Evolutionary conservation across 176 grass and related monocot species (phyloP).

Genomic region (Chloris gayana): DNA sequence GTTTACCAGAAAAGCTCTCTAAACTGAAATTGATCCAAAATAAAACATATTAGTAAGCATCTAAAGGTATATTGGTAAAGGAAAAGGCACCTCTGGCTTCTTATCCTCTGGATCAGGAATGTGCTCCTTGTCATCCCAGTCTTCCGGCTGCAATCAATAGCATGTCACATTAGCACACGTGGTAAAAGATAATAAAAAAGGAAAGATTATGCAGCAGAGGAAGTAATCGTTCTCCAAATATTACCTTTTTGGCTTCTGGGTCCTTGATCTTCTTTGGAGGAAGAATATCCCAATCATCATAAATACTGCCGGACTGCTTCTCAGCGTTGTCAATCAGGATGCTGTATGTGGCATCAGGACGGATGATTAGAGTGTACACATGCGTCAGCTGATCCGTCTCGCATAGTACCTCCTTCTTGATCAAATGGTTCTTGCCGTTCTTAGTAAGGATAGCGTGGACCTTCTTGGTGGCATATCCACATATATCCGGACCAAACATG

Average conservation of each 20-base stretch:
- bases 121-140: slow-evolving; percentile 96
- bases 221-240: neutral
- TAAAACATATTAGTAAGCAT: too few relatives aligned
- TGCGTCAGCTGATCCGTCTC: slow-evolving; percentile 77
- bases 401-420: slow-evolving; percentile 62
- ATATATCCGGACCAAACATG: slow-evolving; percentile 89
- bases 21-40: too few relatives aligned
- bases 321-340: slow-evolving; percentile 75
- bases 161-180: neutral
- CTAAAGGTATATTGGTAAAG: neutral
- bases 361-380: slow-evolving; percentile 75
- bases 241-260: slow-evolving; percentile 81
- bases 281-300: slow-evolving; percentile 81
- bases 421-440: slow-evolving; percentile 4
- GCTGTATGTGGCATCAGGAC: slow-evolving; percentile 68
- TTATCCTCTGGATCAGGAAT: slow-evolving; percentile 88
- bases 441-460: slow-evolving; percentile 13
- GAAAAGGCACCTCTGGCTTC: slow-evolving; percentile 76
- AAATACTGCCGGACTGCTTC: slow-evolving; percentile 73
- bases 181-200: neutral
- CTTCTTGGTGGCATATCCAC: slow-evolving; percentile 81
- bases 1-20: too few relatives aligned
- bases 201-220: neutral
- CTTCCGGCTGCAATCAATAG: slow-evolving; percentile 64
- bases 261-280: slow-evolving; percentile 69